Percentiles rank a stretch among this genome's conserved stretches.
These are phyloP conservation scores for Aspergillus caelatus DNA, from an alignment of 2,329 filamentous ascomycete genomes.

Conservation along the genomic window DNA sequence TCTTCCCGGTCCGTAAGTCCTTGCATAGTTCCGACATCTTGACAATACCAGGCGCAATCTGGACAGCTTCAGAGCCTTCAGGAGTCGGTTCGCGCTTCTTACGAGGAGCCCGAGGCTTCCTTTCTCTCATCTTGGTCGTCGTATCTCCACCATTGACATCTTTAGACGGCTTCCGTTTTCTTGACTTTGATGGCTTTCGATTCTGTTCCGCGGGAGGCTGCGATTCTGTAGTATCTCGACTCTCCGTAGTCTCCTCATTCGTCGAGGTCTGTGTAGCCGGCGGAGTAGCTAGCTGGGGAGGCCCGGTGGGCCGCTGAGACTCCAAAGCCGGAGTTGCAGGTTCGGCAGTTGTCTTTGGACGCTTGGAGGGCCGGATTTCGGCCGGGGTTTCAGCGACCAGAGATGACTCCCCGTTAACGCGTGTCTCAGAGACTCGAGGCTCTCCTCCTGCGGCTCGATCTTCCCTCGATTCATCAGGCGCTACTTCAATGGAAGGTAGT, in stretches of 20 bases:
- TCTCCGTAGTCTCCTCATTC: constrained; percentile 24
- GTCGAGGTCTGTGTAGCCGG: constrained; percentile 29
- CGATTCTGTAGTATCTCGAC: constrained; percentile 21
- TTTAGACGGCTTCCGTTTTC: constrained; percentile 30
- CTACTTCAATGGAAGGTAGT: constrained; percentile 18
- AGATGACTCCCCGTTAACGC: constrained; percentile 10
- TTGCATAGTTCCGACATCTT: constrained; percentile 63
- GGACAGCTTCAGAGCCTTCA: constrained; percentile 49
- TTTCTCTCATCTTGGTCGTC: constrained; percentile 26
- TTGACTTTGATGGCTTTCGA: constrained; percentile 24
- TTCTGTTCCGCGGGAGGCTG: constrained; percentile 26
- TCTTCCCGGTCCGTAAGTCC: constrained; percentile 57
- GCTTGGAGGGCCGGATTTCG: constrained; percentile 33
- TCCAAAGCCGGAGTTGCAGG: constrained; percentile 1
- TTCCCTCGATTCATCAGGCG: constrained; percentile 12
- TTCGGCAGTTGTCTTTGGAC: constrained; percentile 24
- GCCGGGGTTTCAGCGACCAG: constrained; percentile 12
- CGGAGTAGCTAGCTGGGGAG: constrained; percentile 22
- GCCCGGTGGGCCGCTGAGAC: not conserved
- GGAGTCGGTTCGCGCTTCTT: constrained; percentile 48
- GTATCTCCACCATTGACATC: constrained; percentile 26
- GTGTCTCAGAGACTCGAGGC: constrained; percentile 7
- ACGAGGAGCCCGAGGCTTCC: constrained; percentile 31
- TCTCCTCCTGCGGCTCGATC: constrained; percentile 10
- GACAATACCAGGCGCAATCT: constrained; percentile 57